Evolutionary conservation across 1,139 yeast species (phyloP).

Genomic region (Sporopachydermia cereana): DNA sequence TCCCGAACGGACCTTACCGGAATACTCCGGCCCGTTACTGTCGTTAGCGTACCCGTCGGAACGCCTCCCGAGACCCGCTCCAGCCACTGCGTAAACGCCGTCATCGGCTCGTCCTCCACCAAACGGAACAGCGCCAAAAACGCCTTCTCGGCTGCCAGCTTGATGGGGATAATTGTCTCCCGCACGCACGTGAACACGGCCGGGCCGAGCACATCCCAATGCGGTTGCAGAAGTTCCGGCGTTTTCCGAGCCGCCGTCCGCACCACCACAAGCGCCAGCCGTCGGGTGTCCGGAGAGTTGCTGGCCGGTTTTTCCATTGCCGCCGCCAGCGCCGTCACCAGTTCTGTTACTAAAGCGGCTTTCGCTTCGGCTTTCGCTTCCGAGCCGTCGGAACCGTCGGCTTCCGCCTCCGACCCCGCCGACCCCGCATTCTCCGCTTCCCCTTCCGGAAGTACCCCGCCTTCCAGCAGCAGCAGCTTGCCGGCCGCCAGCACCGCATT

Average conservation of each 20-base stretch:
- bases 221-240: slow-evolving; percentile 37
- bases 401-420: slow-evolving; percentile 8
- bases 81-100: slow-evolving; percentile 52
- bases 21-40: slow-evolving; percentile 31
- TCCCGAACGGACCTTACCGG: slow-evolving; percentile 50
- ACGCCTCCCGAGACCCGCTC: slow-evolving; percentile 14
- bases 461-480: slow-evolving; percentile 49
- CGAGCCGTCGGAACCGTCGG: too few species aligned
- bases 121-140: slow-evolving; percentile 61
- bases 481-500: slow-evolving; percentile 79
- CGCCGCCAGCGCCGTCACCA: slow-evolving; percentile 40
- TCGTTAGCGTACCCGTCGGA: slow-evolving; percentile 20
- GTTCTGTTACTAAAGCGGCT: slow-evolving; percentile 27
- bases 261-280: slow-evolving; percentile 64
- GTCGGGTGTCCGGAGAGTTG: slow-evolving; percentile 65
- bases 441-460: slow-evolving; percentile 22
- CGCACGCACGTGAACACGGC: slow-evolving; percentile 75
- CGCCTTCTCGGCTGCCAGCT: slow-evolving; percentile 90
- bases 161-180: slow-evolving; percentile 78
- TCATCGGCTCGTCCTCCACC: slow-evolving; percentile 56
- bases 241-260: slow-evolving; percentile 64
- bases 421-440: slow-evolving; percentile 12
- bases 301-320: slow-evolving; percentile 42
- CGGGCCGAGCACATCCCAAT: slow-evolving; percentile 51
- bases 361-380: slow-evolving; percentile 18